Evolutionary conservation across 2,329 filamentous ascomycete genomes (phyloP), one percentile per base, ranked within the genome.

Genomic region (Plectosphaerella plurivora): DNA sequence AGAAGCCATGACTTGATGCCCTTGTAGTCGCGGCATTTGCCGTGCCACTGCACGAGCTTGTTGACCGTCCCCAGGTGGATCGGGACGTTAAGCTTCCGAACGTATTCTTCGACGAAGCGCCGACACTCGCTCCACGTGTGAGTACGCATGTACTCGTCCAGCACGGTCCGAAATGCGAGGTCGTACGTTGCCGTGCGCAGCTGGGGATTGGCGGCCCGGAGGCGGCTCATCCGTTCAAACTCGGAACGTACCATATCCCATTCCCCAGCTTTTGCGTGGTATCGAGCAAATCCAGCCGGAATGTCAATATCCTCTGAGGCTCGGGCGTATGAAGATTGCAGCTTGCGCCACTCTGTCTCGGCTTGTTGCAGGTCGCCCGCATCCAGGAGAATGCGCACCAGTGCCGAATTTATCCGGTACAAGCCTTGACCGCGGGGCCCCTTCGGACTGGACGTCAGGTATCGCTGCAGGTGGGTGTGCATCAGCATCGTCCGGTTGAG

Each of bases 1-100:
- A 60, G 55, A 16, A 77, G 60, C 75, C 75, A 78, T 7, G 57
- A 60, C 4, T 71, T 54, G 50, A 77, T 68, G 2, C 70, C 65
- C 11, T 60, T 42, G 33, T 66, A 57, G 45, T 77, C 72, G 22
- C 66, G 70, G 25, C 65, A 60, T 20, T 65, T 63, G 12, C 66
- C 73, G 55, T 74, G 76, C 50, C 69, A 68, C 45, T 73, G 72
- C 15, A 73, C 72, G 55, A 77, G 65, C 22, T 76, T 56, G 3
- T 69, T 71, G 39, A 76, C 71, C 53, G 71, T 60, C 50, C 67
- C 64, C 10, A 57, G 62, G 55, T 66, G 65, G 41, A 74, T 55
- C 5, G 63, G 63, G 8, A 76, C 59, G 22, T 62, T 61, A 42
- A 74, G 58, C 16, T 68, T 62, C 14, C 62, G 58, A 4, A 66